Evolutionary conservation across 2,329 filamentous ascomycete genomes (phyloP).

Genomic region (Shiraia bambusicola): DNA sequence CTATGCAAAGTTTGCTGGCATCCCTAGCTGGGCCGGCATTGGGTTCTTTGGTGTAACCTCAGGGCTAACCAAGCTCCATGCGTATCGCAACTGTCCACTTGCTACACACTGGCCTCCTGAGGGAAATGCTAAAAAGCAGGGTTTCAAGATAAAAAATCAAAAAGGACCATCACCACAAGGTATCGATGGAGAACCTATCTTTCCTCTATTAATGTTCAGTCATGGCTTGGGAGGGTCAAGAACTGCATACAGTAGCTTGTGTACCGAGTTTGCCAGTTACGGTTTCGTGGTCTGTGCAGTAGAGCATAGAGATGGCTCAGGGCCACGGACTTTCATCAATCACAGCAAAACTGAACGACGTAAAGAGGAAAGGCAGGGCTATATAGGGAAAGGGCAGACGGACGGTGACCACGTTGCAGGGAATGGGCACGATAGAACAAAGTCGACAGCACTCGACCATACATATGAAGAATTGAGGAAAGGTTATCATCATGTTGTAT

Average conservation of each 20-base stretch:
- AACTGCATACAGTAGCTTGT: slow-evolving; percentile 63
- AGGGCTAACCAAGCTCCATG: slow-evolving; percentile 66
- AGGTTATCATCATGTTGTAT: slow-evolving; percentile 52
- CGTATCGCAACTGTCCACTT: slow-evolving; percentile 61
- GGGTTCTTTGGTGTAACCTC: slow-evolving; percentile 59
- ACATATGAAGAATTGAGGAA: slow-evolving; percentile 41
- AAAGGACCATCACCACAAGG: slow-evolving; percentile 44
- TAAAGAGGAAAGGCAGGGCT: slow-evolving; percentile 20
- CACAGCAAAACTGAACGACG: slow-evolving; percentile 44
- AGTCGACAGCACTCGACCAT: slow-evolving; percentile 40
- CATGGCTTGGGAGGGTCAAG: slow-evolving; percentile 66
- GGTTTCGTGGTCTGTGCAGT: slow-evolving; percentile 66
- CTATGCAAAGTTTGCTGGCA: slow-evolving; percentile 62
- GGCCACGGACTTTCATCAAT: slow-evolving; percentile 63
- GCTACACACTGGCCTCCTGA: slow-evolving; percentile 58
- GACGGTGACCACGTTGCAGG: slow-evolving; percentile 8
- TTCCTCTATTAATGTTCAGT: slow-evolving; percentile 66
- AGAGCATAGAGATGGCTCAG: slow-evolving; percentile 66
- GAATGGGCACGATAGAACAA: slow-evolving; percentile 24
- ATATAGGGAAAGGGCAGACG: slow-evolving; percentile 11
- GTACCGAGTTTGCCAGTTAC: slow-evolving; percentile 66
- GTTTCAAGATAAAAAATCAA: slow-evolving; percentile 46
- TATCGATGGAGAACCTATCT: slow-evolving; percentile 47
- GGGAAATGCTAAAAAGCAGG: slow-evolving; percentile 41
- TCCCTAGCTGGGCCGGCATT: slow-evolving; percentile 51